Evolutionary conservation across 2,329 filamentous ascomycete species (phyloP), one percentile per base, ranked within the genome.

Genomic region (Aspergillus tanneri): DNA sequence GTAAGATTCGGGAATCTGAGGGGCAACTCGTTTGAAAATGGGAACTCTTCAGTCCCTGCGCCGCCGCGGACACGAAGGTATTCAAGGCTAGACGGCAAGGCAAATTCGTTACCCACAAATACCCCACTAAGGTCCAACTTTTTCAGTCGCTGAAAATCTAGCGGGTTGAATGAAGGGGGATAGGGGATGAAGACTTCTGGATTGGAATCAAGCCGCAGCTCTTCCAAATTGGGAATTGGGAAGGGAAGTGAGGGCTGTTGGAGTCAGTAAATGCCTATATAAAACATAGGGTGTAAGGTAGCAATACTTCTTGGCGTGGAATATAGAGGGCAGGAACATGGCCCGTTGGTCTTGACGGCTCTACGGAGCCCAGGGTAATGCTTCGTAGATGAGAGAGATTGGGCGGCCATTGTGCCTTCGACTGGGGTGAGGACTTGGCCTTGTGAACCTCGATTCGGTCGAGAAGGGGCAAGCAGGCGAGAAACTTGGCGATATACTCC

Each of bases 371-470:
- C 46, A 60, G 38, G 7, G 56, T 59, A 14, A 69, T 60, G 45
- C 61, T 63, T 36, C 57, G 64, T 11, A 71, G 35, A 19, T 65
- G 67, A 7, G 66, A 63, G 5, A 69, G 58, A 21, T 38, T 41
- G 14, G 41, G n/a, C 0, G 66, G 66, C 59, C 59, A 60, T 18
- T 54, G 18, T 21, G 53, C 39, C 27, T 46, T 50, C 6, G 27
- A 19, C 19, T 23, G 12, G 11, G 19, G 48, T 3, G 56, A 60
- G 9, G 47, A 49, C 34, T 49, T 58, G 28, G 61, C 45, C 28
- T 50, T 58, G 35, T 58, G 52, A 3, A 68, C 43, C 12, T 60
- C 54, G 8, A 67, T 50, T 23, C 55, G 55, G 46, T 68, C 62
- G 10, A 71, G 55, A 18, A 50, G 50, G 18, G 65, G 58, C n/a